These are phyloP conservation scores for Sarocladium oryzae DNA, from an alignment of 2,329 filamentous ascomycete species.

Conservation along the genomic window DNA sequence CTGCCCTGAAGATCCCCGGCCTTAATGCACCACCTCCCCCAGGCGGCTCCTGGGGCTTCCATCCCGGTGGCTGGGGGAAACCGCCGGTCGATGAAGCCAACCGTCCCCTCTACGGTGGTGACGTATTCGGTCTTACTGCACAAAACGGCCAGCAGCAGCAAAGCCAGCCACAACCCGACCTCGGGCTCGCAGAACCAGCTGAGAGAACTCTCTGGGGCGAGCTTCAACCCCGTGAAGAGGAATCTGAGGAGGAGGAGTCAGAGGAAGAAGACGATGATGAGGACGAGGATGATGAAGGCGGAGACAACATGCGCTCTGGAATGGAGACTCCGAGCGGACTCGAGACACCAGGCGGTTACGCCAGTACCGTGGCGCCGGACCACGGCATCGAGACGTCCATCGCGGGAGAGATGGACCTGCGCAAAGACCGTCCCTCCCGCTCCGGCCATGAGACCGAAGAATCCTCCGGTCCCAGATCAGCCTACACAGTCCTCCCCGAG, in stretches of 20 bases:
- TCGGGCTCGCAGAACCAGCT: conserved; percentile 46
- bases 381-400: conserved; percentile 67
- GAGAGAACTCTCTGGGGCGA: conserved; percentile 92
- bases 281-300: conserved; percentile 56
- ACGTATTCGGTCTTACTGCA: conserved; percentile 75
- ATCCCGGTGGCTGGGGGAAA: conserved; percentile 92
- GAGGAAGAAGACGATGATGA: conserved; percentile 75
- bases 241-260: conserved; percentile 64
- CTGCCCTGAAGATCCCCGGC: conserved; percentile 88
- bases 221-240: conserved; percentile 71
- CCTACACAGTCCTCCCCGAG: conserved; percentile 87
- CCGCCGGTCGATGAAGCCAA: conserved; percentile 93
- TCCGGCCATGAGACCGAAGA: conserved; percentile 87
- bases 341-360: conserved; percentile 75
- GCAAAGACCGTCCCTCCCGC: conserved; percentile 59
- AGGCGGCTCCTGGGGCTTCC: conserved; percentile 89
- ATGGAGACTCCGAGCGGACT: conserved; percentile 69
- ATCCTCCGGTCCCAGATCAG: conserved; percentile 62
- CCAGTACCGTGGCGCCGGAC: conserved; percentile 75
- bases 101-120: conserved; percentile 83
- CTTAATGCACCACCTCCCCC: conserved; percentile 88
- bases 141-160: conserved; percentile 28
- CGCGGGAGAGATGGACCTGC: conserved; percentile 81
- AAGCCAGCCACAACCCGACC: conserved; percentile 20
- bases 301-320: conserved; percentile 50